These are phyloP conservation scores for Fusarium chaquense DNA, from an alignment of 2,329 filamentous ascomycete genomes.

Conservation along the genomic window DNA sequence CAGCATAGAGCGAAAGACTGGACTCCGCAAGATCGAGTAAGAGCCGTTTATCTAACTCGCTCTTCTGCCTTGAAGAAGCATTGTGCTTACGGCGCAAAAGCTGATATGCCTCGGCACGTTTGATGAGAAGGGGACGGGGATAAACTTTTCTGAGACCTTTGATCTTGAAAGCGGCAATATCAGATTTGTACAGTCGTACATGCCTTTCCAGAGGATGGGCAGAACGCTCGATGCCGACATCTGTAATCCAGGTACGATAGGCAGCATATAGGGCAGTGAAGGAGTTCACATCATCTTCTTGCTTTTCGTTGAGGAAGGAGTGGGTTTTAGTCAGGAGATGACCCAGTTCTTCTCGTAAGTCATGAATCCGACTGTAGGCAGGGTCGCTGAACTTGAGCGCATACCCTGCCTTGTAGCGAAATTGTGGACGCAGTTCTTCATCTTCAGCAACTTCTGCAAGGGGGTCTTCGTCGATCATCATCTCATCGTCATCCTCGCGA, in stretches of 20 bases:
- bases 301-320: constrained; percentile 81
- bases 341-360: constrained; percentile 83
- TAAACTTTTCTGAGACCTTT: constrained; percentile 93
- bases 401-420: constrained; percentile 90
- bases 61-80: constrained; percentile 86
- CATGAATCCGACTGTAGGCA: constrained; percentile 81
- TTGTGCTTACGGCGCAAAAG: constrained; percentile 95
- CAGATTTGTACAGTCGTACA: constrained; percentile 83
- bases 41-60: constrained; percentile 86
- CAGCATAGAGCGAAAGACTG: constrained; percentile 90
- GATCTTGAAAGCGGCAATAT: constrained; percentile 93
- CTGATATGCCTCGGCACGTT: constrained; percentile 94
- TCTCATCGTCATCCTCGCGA: constrained; percentile 60
- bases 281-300: constrained; percentile 95
- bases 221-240: constrained; percentile 95
- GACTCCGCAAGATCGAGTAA: constrained; percentile 90
- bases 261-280: constrained; percentile 94
- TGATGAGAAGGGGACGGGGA: constrained; percentile 89
- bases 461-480: constrained; percentile 62
- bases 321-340: constrained; percentile 86
- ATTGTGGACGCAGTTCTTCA: constrained; percentile 85
- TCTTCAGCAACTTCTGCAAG: constrained; percentile 77
- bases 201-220: constrained; percentile 93
- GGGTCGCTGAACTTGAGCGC: constrained; percentile 67
- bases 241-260: constrained; percentile 96